Conservation (phyloP, 371 early-diverging fungal genomes). For the Thermomucor indicae-seudaticae region DNA sequence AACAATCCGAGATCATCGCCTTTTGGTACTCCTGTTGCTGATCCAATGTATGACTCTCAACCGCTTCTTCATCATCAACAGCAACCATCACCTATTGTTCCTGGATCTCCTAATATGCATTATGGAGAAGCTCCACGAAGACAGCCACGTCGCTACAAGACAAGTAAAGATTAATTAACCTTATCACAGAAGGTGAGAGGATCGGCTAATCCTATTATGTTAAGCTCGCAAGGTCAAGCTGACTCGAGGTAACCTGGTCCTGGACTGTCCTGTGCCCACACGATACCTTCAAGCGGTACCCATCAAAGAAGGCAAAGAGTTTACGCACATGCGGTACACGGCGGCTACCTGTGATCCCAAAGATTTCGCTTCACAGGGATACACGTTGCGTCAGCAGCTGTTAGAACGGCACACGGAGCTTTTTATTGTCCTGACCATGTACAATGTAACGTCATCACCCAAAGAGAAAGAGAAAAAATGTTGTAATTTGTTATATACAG, state of each 20-base stretch:
- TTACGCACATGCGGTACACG: constrained; percentile 80
- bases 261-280: constrained; percentile 76
- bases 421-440: constrained; percentile 85
- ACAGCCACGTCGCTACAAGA: constrained; percentile 62
- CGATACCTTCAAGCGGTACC: constrained; percentile 57
- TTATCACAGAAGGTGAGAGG: too few species aligned
- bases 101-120: constrained; percentile 25
- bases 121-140: constrained; percentile 49
- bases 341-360: constrained; percentile 83
- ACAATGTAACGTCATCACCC: constrained; percentile 51
- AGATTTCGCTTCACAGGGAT: constrained; percentile 68
- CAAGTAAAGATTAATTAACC: constrained; percentile 40
- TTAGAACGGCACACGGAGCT: constrained; percentile 78
- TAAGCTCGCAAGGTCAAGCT: constrained; percentile 58
- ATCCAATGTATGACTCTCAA: constrained; percentile 20
- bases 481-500: constrained; percentile 18
- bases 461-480: background rate
- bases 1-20: constrained; percentile 30
- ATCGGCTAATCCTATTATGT: too few species aligned
- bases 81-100: constrained; percentile 7
- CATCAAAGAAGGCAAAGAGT: constrained; percentile 61
- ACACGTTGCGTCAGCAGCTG: constrained; percentile 80
- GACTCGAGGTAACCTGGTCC: constrained; percentile 71
- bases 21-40: constrained; percentile 28
- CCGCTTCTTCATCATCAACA: constrained; percentile 16